Conservation (phyloP, 2,329 filamentous ascomycete species). For the Pleoardoris graminearum region DNA sequence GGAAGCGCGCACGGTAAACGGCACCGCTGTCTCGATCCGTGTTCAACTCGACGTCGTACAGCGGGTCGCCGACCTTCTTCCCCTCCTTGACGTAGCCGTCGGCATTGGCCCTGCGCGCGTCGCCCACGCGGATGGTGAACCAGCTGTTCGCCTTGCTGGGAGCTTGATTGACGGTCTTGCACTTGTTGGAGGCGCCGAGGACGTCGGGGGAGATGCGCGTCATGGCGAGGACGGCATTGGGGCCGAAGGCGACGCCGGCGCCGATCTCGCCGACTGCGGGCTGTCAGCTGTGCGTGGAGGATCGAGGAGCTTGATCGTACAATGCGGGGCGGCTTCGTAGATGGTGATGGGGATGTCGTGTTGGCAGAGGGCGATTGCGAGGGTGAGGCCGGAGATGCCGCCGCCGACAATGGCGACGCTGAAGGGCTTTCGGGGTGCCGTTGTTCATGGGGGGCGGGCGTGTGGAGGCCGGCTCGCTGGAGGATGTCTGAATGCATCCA, state of each 20-base stretch:
- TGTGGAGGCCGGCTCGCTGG: not conserved
- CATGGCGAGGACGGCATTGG: slow-evolving; percentile 61
- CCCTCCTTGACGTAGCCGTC: slow-evolving; percentile 33
- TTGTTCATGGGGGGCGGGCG: slow-evolving; percentile 7
- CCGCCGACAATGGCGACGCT: slow-evolving; percentile 62
- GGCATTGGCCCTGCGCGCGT: slow-evolving; percentile 35
- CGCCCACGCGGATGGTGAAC: slow-evolving; percentile 40
- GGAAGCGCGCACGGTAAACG: slow-evolving; percentile 55
- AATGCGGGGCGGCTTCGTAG: slow-evolving; percentile 60
- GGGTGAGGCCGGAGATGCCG: slow-evolving; percentile 60
- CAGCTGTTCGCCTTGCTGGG: slow-evolving; percentile 27
- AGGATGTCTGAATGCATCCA: not conserved
- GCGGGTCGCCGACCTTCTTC: slow-evolving; percentile 34
- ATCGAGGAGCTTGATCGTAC: not conserved
- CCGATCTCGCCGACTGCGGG: slow-evolving; percentile 57
- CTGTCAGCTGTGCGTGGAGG: not conserved
- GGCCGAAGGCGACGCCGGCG: slow-evolving; percentile 60
- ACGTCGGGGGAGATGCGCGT: slow-evolving; percentile 54
- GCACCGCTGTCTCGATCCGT: slow-evolving; percentile 35
- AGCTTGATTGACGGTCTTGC: slow-evolving; percentile 46
- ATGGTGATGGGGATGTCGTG: slow-evolving; percentile 54
- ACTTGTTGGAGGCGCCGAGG: slow-evolving; percentile 46
- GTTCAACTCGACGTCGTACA: slow-evolving; percentile 34
- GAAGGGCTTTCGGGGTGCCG: slow-evolving; percentile 43
- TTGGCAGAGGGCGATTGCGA: slow-evolving; percentile 58